phyloP scores from a whole-genome alignment of 1,284 basidiomycete genomes.

The Athelia sp. region DNA sequence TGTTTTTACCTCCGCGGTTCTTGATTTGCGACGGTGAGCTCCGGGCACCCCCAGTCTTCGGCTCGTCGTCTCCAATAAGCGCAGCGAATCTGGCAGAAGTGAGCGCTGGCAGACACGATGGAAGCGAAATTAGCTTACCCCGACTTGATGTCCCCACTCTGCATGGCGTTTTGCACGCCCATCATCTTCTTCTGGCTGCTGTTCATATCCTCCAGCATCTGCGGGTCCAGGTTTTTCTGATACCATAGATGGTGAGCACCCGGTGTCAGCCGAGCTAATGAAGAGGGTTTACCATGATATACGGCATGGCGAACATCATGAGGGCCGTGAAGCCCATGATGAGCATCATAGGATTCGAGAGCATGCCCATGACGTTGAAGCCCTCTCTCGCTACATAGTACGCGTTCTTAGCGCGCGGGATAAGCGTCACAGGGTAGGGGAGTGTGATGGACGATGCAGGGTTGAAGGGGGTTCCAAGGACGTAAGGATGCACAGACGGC shows the following conservation, averaged over 20 bases:
- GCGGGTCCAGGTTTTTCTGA: constrained; percentile 78
- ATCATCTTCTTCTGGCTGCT: constrained; percentile 61
- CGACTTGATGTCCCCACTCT: constrained; percentile 53
- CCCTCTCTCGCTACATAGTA: constrained; percentile 69
- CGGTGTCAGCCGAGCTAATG: background rate
- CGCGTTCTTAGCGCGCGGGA: constrained; percentile 46
- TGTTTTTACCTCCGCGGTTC: constrained; percentile 20
- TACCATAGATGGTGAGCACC: constrained; percentile 1
- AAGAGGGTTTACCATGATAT: constrained; percentile 57
- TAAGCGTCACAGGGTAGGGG: constrained; percentile 59
- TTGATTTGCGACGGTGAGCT: constrained; percentile 21
- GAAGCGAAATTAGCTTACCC: constrained; percentile 33
- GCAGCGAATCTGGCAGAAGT: constrained; percentile 33
- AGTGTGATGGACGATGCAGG: constrained; percentile 54
- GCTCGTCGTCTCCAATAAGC: constrained; percentile 10
- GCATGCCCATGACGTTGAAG: constrained; percentile 75
- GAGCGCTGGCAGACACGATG: constrained; percentile 1
- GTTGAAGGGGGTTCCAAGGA: constrained; percentile 64
- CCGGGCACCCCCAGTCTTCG: constrained; percentile 10
- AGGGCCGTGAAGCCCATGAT: constrained; percentile 70
- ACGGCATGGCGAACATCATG: constrained; percentile 78
- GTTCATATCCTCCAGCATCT: constrained; percentile 66
- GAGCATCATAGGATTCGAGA: constrained; percentile 86
- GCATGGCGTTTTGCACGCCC: constrained; percentile 52
- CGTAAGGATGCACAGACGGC: constrained; percentile 58